Evolutionary conservation across 139 green algal species (phyloP).

Genomic region (Pycnococcus provasolii): DNA sequence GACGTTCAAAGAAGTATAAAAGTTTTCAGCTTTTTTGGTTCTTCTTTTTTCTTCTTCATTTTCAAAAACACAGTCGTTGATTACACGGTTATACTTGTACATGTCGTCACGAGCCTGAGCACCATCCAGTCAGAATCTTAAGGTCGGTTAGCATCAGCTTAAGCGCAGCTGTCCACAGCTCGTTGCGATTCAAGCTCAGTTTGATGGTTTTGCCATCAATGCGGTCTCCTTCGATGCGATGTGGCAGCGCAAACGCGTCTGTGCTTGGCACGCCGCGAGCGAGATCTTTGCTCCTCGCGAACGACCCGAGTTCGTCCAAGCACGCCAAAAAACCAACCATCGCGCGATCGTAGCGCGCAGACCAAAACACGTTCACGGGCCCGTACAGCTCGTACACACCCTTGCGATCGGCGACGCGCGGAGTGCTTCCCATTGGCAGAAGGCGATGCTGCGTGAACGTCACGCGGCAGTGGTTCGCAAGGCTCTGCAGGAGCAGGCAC

Average conservation of each 20-base stretch:
- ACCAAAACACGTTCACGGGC: constrained; percentile 72
- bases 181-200: constrained; percentile 69
- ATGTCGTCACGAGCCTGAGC: neutral
- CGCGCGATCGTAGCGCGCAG: constrained; percentile 65
- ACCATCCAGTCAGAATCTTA: constrained; percentile 28
- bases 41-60: no score
- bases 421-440: constrained; percentile 72
- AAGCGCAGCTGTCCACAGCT: constrained; percentile 83
- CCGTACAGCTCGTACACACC: constrained; percentile 74
- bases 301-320: constrained; percentile 74
- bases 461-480: constrained; percentile 60
- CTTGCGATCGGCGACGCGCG: constrained; percentile 60
- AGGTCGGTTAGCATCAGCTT: constrained; percentile 80
- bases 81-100: no score
- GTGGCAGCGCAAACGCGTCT: constrained; percentile 65
- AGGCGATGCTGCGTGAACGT: constrained; percentile 48
- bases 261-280: constrained; percentile 21
- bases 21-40: no score
- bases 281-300: constrained; percentile 37
- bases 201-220: constrained; percentile 70
- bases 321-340: constrained; percentile 67
- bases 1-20: no score
- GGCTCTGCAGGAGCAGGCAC: constrained; percentile 80
- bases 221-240: constrained; percentile 72
- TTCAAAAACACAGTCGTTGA: no score